Base-by-base conservation (phyloP, 306 rosid genomes). In the Quercus mongolica region DNA sequence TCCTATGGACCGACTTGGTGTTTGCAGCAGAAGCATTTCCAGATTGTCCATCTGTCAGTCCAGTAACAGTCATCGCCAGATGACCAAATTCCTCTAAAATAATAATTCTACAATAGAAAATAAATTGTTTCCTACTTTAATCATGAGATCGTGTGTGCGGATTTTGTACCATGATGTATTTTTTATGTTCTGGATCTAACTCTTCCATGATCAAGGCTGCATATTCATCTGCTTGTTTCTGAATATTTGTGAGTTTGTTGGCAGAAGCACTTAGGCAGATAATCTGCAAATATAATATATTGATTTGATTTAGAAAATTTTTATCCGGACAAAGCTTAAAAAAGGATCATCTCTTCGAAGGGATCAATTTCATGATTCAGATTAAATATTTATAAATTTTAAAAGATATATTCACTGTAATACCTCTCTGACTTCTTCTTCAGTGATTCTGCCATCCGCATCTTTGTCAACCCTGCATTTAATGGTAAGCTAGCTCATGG, bases 171-270 rank as follows among this genome's bases (percentile, higher is more conserved):
- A 76, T 82, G 85, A 91, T 87, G 84, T 87, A 84, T 79, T 90
- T 91, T n/a, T 83, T 76, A 5, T 65, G 83, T 25, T 89, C 89
- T 68, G 91, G 91, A 81, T 91, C 95, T 52, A 89, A 78, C 78
- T 91, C 95, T 77, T 91, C 95, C 95, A 91, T 89, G 79, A 91
- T 87, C 81, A 91, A 74, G 69, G 95, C 95, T 0, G 95, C 95
- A 83, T 89, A 91, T 70, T 91, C 95, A 69, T 87, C 88, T 74
- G 92, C 91, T 74, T 84, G 92, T 57, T 72, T 82, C 87, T 89
- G 90, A 74, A 91, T 85, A 85, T 82, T 89, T 74, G 91, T 23
- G 5, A 91, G 91, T 19, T 87, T 85, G 88, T 91, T 91, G 78
- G 91, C 83, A 76, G 92, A 84, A 79, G 92, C 95, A 23, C 91